Base-by-base conservation (phyloP, 352 stramenopile species). In the Phytopythium ostracodes region DNA sequence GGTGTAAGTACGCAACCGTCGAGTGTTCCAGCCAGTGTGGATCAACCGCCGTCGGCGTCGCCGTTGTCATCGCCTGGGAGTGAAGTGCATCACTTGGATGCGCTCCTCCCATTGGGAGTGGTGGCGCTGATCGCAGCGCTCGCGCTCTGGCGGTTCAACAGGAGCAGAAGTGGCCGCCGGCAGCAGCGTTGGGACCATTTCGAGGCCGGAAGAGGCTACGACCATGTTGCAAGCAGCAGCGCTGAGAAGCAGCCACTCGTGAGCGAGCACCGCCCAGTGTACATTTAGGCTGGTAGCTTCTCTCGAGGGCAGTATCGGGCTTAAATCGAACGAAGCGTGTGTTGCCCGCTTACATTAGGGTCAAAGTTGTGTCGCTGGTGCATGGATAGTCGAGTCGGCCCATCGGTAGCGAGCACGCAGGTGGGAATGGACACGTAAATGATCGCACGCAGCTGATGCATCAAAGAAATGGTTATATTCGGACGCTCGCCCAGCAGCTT, bases 91-190 rank as follows among this genome's bases (percentile, higher is more conserved):
- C 50, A 56, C 17, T 44, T 43, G 27, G 20, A 40, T 17, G 27
- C 50, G 17, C 50, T 56, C 4, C 31, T 56, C 18, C 50, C 29
- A 8, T 17, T 56, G 27, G 50, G 27, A 8, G 29, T 31, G 22
- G 50, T 24, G 18, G 50, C 50, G 17, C 27, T 56, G 14, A 56
- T 56, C 33, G 50, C 50, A 5, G 50, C 50, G 31, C 50, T 56
- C 24, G 50, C 31, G 29, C 27, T 56, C 24, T 56, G 50, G 50
- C 38, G 27, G 31, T 56, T 56, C 29, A 56, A 56, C 50, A 17
- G 31, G 17, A 42, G n/a, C 14, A 15, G 20, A 18, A 22, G 18
- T 1, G 9, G n/a, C 27, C 27, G 20, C 10, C 50, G 50, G 12
- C 50, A 42, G 15, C 27, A 27, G 47, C 38, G 17, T 54, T 31